These are phyloP conservation scores for Salix exigua DNA, from an alignment of 345 rosid species.

Conservation along the genomic window DNA sequence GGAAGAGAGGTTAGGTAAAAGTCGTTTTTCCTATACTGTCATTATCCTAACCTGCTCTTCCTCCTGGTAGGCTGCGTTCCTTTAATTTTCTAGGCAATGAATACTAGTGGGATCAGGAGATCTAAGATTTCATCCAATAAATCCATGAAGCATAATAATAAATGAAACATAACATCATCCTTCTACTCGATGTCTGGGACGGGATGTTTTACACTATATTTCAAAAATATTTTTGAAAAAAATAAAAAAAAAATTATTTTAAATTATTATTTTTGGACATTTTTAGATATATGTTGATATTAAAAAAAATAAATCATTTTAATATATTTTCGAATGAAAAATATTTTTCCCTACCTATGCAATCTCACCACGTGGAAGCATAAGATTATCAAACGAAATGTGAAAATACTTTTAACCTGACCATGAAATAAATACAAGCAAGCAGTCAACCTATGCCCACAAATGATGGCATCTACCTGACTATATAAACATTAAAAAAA, in stretches of 20 bases:
- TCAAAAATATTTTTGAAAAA: too few species aligned
- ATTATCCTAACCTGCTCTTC: conserved; percentile 25
- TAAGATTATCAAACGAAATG: not conserved
- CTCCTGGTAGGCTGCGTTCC: not conserved
- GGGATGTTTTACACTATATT: too few species aligned
- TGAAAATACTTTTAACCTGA: conserved; percentile 9
- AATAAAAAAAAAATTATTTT: too few species aligned
- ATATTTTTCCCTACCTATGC: not conserved
- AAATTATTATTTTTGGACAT: too few species aligned
- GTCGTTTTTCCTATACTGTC: conserved; percentile 27
- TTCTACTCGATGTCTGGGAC: too few species aligned
- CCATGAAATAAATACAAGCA: not conserved
- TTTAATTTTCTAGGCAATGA: not conserved
- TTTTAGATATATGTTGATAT: too few species aligned
- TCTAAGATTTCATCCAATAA: not conserved
- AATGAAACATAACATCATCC: not conserved
- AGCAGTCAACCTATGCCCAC: not conserved
- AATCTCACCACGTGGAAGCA: not conserved
- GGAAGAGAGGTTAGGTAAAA: conserved; percentile 37
- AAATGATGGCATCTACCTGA: not conserved
- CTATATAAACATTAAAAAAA: not conserved
- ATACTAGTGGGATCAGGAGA: not conserved
- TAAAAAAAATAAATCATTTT: too few species aligned
- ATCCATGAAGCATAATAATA: not conserved
- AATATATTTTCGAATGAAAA: too few species aligned